phyloP scores from a whole-genome alignment of 108 stramenopile genomes.

The Cyclostephanos invisitatus region DNA sequence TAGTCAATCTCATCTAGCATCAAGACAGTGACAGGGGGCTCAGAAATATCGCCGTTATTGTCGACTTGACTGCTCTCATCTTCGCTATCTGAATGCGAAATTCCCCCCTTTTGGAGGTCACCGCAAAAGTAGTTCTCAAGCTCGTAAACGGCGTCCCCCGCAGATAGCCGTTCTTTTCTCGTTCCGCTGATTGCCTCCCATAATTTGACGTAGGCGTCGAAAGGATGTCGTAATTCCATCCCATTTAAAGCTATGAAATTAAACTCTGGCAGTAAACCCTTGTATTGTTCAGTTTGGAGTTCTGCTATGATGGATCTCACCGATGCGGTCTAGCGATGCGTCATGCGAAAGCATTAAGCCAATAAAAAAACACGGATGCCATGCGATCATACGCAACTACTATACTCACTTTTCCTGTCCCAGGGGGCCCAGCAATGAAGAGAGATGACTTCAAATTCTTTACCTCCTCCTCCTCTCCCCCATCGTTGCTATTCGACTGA shows the following conservation, averaged over 20 bases:
- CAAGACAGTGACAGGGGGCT: slow-evolving; percentile 58
- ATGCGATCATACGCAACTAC: not conserved
- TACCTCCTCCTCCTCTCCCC: slow-evolving; percentile 6
- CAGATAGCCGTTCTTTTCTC: slow-evolving; percentile 46
- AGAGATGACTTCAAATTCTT: slow-evolving; percentile 57
- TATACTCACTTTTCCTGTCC: slow-evolving; percentile 58
- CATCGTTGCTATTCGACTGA: slow-evolving; percentile 6
- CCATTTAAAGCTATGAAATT: slow-evolving; percentile 81
- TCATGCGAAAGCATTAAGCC: not conserved
- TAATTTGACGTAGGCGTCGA: slow-evolving; percentile 77
- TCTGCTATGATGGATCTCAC: slow-evolving; percentile 64
- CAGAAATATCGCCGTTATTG: slow-evolving; percentile 13
- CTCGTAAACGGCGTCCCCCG: slow-evolving; percentile 59
- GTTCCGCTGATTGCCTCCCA: slow-evolving; percentile 73
- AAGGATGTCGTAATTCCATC: slow-evolving; percentile 85
- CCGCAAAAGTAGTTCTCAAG: slow-evolving; percentile 68
- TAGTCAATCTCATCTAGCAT: slow-evolving; percentile 98
- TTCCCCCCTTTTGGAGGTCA: slow-evolving; percentile 1
- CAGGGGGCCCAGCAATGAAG: slow-evolving; percentile 84
- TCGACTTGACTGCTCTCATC: slow-evolving; percentile 11
- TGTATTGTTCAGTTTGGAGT: slow-evolving; percentile 59
- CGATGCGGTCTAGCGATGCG: slow-evolving; percentile 70
- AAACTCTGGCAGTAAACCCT: slow-evolving; percentile 66
- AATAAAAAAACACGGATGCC: not conserved
- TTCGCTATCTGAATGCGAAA: slow-evolving; percentile 7